These are phyloP conservation scores for Cucumis melo DNA, from an alignment of 306 rosid genomes.

Conservation along the genomic window DNA sequence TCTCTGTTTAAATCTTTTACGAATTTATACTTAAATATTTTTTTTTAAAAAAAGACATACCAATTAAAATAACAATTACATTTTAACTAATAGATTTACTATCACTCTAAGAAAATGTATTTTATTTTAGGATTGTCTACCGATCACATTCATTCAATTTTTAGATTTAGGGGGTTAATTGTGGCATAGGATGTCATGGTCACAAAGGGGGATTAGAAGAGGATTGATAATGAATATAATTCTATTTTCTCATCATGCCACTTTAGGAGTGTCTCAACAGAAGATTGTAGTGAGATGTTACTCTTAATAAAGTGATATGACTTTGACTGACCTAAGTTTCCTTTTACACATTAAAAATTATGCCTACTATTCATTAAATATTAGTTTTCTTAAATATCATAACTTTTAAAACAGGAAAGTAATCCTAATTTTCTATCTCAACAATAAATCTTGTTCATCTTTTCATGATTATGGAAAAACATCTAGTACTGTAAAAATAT, in stretches of 20 bases:
- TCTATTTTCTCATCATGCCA: not conserved
- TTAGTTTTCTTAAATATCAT: not conserved
- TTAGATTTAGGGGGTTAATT: not conserved
- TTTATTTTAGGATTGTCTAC: too few relatives aligned
- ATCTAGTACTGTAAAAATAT: too few relatives aligned
- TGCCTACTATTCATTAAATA: not conserved
- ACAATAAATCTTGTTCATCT: too few relatives aligned
- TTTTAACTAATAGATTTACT: too few relatives aligned
- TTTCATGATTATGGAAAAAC: too few relatives aligned
- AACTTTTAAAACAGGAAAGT: not conserved
- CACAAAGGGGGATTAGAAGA: not conserved
- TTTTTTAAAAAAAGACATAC: too few relatives aligned
- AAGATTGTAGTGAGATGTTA: not conserved
- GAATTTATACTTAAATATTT: too few relatives aligned
- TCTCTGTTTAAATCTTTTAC: too few relatives aligned
- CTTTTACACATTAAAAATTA: not conserved
- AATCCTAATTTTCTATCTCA: not conserved
- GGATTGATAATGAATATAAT: not conserved
- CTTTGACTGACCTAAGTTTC: not conserved
- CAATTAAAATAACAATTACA: too few relatives aligned
- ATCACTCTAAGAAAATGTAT: too few relatives aligned
- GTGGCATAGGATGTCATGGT: too few relatives aligned
- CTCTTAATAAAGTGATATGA: not conserved
- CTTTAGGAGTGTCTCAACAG: not conserved
- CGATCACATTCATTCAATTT: too few relatives aligned